Base-by-base conservation (phyloP, 2,329 filamentous ascomycete species). In the Magnaporthiopsis incrustans region DNA sequence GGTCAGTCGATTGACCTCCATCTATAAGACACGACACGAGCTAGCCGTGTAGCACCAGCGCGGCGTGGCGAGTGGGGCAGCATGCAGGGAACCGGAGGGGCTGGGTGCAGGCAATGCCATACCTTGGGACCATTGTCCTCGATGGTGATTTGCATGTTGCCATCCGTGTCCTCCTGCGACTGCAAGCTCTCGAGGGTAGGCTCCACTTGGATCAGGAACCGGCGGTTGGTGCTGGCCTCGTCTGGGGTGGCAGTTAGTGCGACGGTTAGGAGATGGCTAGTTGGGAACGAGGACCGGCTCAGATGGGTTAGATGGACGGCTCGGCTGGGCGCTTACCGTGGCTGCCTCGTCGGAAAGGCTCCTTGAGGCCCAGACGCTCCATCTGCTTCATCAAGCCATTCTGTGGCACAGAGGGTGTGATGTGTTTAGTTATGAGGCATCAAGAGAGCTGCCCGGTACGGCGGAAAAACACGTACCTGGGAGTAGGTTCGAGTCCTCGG, bases 71-170 rank as follows among this genome's bases (percentile, higher is more conserved):
- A 33, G 59, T 27, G 59, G 59, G 59, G 59, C 59, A 25, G 22
- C 35, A 60, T 60, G 33, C 59, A 25, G 59, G 18, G 33, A 60
- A 44, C 33, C 59, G 32, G 59, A 35, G 33, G 18, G 18, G 44
- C n/a, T 53, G 44, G 44, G 44, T 22, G 22, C 10, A 25, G 44
- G 44, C 8, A 50, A 35, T 30, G 59, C 32, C 61, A 67, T 75
- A 89, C 90, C 83, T 98, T 99, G 61, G 95, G 94, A 0, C 95
- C 95, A 68, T 86, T 85, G 77, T 99, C 95, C 73, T 98, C 95
- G 70, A 98, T 96, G 35, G 95, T 99, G 75, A 99, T 99, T 76
- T 98, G 93, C 82, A 92, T 91, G 76, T 99, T 97, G 64, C 85
- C 82, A 76, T 99, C 93, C 35, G 93, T 96, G 73, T 99, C 95